These are phyloP conservation scores for Zarea fungicola DNA, from an alignment of 2,329 filamentous ascomycete genomes.

Conservation along the genomic window DNA sequence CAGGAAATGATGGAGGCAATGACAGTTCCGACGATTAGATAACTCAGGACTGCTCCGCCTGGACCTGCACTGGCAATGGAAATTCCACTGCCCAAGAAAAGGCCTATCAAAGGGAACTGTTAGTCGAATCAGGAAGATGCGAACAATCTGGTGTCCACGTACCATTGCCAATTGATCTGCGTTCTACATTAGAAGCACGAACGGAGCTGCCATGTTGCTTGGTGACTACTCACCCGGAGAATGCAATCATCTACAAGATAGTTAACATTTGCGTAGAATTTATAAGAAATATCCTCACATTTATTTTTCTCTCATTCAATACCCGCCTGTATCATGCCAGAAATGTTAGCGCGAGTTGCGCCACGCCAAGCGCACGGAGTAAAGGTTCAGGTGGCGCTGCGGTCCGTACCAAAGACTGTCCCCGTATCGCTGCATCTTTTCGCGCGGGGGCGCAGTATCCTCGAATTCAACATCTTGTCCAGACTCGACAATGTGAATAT, in stretches of 20 bases:
- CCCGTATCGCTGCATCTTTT: slow-evolving; percentile 11
- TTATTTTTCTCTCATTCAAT: slow-evolving; percentile 36
- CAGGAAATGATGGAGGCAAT: slow-evolving; percentile 38
- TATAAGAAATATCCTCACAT: slow-evolving; percentile 21
- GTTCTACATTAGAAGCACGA: slow-evolving; percentile 2
- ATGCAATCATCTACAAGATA: slow-evolving; percentile 35
- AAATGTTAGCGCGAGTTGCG: neutral
- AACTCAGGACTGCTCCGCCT: slow-evolving; percentile 34
- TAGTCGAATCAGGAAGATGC: too few relatives aligned
- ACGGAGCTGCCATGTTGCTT: neutral
- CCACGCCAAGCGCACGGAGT: neutral
- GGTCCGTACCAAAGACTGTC: slow-evolving; percentile 10
- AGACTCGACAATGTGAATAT: slow-evolving; percentile 9
- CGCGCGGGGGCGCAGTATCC: neutral
- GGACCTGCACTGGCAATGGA: slow-evolving; percentile 36
- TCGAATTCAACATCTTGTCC: slow-evolving; percentile 6
- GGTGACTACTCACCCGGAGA: slow-evolving; percentile 31
- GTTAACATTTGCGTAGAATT: slow-evolving; percentile 7
- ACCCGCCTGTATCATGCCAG: slow-evolving; percentile 27
- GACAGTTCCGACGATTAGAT: slow-evolving; percentile 37
- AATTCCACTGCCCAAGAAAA: slow-evolving; percentile 35
- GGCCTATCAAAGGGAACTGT: slow-evolving; percentile 24
- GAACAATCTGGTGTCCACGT: too few relatives aligned
- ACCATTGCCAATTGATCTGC: slow-evolving; percentile 36
- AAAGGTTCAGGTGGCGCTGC: too few relatives aligned